A percentile compares a stretch with the other conserved stretches of the same genome.
Evolutionary conservation across 148 eudicot species (phyloP).

Genomic region (Limonium bicolor): DNA sequence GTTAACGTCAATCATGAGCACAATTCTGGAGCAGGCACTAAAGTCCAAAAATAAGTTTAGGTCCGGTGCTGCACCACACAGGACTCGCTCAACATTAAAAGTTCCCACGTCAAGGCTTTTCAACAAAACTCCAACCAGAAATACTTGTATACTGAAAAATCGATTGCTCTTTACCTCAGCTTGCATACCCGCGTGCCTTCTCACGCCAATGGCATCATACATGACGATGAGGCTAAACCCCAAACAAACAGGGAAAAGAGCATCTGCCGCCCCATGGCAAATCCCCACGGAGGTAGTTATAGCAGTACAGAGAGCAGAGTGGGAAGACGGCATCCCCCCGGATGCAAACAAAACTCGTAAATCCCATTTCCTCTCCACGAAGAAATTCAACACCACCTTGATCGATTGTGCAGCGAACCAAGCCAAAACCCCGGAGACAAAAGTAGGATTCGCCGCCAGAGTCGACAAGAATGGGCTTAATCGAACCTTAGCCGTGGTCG

Average conservation of each 20-base stretch:
- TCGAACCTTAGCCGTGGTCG: slow-evolving; percentile 39
- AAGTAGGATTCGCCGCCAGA: slow-evolving; percentile 61
- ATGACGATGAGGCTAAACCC: slow-evolving; percentile 85
- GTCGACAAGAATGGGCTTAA: slow-evolving; percentile 60
- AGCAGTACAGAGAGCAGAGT: slow-evolving; percentile 62
- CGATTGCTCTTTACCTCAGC: slow-evolving; percentile 43
- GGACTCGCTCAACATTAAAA: background rate
- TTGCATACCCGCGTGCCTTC: slow-evolving; percentile 95
- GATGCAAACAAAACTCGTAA: slow-evolving; percentile 49
- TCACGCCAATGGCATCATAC: slow-evolving; percentile 93
- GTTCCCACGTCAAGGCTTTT: background rate
- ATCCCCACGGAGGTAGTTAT: slow-evolving; percentile 74
- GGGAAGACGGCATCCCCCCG: slow-evolving; percentile 97
- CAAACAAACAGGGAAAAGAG: slow-evolving; percentile 80
- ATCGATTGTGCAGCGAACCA: slow-evolving; percentile 52
- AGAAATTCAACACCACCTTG: slow-evolving; percentile 56
- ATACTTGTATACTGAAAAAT: background rate
- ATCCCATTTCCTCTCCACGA: slow-evolving; percentile 75
- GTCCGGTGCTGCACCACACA: too few relatives aligned
- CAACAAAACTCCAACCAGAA: background rate
- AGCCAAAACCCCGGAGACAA: slow-evolving; percentile 59
- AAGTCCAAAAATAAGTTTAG: too few relatives aligned
- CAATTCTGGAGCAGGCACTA: too few relatives aligned
- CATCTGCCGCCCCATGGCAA: slow-evolving; percentile 77
- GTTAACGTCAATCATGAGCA: too few relatives aligned